phyloP scores from a whole-genome alignment of 2,329 filamentous ascomycete genomes.

The Stagonosporopsis chrysanthemi region DNA sequence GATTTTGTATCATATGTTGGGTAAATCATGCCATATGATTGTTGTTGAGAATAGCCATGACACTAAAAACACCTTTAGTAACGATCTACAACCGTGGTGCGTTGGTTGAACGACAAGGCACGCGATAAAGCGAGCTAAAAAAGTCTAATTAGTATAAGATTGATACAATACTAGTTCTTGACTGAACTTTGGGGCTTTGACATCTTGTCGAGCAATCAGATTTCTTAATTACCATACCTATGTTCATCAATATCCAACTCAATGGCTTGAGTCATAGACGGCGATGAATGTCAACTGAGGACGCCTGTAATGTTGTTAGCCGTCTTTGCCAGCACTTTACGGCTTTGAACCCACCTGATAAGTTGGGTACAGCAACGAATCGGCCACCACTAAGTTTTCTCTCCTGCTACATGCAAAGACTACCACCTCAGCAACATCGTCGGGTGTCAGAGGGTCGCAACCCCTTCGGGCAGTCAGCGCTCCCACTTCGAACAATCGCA shows the following conservation, averaged over 20 bases:
- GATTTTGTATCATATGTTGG: too few relatives aligned
- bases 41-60: too few relatives aligned
- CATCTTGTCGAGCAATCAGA: too few relatives aligned
- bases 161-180: too few relatives aligned
- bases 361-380: conserved; percentile 82
- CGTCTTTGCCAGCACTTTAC: background rate
- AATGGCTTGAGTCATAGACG: background rate
- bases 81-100: too few relatives aligned
- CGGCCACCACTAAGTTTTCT: conserved; percentile 87
- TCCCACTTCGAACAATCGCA: background rate
- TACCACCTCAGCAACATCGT: conserved; percentile 88
- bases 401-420: conserved; percentile 81
- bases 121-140: too few relatives aligned
- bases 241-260: background rate
- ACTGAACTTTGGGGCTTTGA: too few relatives aligned
- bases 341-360: conserved; percentile 70
- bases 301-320: background rate
- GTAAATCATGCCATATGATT: too few relatives aligned
- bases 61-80: too few relatives aligned
- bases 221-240: too few relatives aligned
- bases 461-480: conserved; percentile 25
- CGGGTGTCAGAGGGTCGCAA: conserved; percentile 80
- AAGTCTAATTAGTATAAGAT: too few relatives aligned
- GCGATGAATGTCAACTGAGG: background rate
- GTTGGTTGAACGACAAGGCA: too few relatives aligned